phyloP scores from a whole-genome alignment of 106 monocot genomes.

The Narthecium ossifragum region DNA sequence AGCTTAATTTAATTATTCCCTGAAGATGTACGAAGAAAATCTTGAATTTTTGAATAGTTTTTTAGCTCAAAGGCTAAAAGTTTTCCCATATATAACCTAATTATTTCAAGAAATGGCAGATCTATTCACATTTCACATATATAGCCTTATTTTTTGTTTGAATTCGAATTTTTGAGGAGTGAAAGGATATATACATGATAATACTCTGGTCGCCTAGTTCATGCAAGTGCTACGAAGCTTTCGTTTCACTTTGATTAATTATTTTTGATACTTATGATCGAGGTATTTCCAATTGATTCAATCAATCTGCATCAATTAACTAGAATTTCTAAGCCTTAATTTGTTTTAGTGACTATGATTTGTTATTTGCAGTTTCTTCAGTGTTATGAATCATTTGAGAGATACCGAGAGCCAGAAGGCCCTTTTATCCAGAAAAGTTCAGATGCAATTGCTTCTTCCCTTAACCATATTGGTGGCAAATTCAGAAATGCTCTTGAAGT shows the following conservation, averaged over 20 bases:
- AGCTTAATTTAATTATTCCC: too few species aligned
- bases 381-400: constrained; percentile 37
- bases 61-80: too few species aligned
- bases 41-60: too few species aligned
- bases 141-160: not conserved
- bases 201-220: not conserved
- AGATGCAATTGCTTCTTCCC: constrained; percentile 61
- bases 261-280: not conserved
- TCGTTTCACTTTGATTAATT: not conserved
- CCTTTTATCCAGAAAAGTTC: constrained; percentile 38
- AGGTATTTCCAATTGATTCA: not conserved
- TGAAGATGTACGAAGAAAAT: too few species aligned
- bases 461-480: constrained; percentile 68
- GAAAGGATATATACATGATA: too few species aligned
- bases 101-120: too few species aligned
- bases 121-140: too few species aligned
- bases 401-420: constrained; percentile 32
- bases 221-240: not conserved
- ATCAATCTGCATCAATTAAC: not conserved
- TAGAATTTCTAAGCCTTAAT: not conserved
- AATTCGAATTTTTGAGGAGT: too few species aligned
- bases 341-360: not conserved
- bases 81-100: too few species aligned
- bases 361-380: constrained; percentile 34
- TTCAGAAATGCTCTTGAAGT: constrained; percentile 73